Evolutionary conservation across 345 rosid species (phyloP), one percentile per base, ranked within the genome.

Genomic region (Rhizophora apiculata): DNA sequence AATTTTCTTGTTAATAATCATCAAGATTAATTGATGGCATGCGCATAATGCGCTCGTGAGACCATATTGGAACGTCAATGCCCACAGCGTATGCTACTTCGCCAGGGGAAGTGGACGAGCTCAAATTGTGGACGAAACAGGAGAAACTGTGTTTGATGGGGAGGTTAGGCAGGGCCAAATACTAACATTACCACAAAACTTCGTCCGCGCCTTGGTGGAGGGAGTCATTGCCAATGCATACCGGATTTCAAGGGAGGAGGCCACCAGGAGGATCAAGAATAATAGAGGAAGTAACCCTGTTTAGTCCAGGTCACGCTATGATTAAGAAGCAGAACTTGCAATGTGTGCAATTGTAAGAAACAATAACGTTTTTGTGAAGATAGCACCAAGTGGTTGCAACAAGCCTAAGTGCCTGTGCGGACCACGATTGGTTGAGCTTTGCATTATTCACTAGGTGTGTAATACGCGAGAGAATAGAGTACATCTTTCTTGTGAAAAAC

Each of bases 51-150:
- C 81, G 1, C 6, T 81, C 8, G 37, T 56, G 52, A 51, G 24
- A 24, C 24, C 88, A 82, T 79, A 75, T 62, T 79, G 80, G 82
- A 78, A 81, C 84, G 3, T 64, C n/a, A 75, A 86, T 60, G 71
- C 84, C n/a, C 81, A 86, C 74, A 63, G 76, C 69, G 36, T 86
- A 7, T 51, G 76, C 57, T 82, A 78, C 77, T 39, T 56, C 63
- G 68, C 61, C n/a, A 63, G 84, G 18, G 86, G 86, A 39, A 75
- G 30, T 15, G 79, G 77, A 2, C 62, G 74, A 30, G 30, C 77
- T 6, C 85, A 84, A 54, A 68, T 84, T 1, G 81, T 70, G 0
- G 70, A 73, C 1, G 72, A 79, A 21, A 62, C 6, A 0, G 85
- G 85, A 24, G 15, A 72, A 11, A 26, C 60, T 0, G 77, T 71